Percentiles rank a stretch among this genome's conserved stretches.
Evolutionary conservation across 1,284 basidiomycete species (phyloP).

Genomic region (Jaminaea rosea): DNA sequence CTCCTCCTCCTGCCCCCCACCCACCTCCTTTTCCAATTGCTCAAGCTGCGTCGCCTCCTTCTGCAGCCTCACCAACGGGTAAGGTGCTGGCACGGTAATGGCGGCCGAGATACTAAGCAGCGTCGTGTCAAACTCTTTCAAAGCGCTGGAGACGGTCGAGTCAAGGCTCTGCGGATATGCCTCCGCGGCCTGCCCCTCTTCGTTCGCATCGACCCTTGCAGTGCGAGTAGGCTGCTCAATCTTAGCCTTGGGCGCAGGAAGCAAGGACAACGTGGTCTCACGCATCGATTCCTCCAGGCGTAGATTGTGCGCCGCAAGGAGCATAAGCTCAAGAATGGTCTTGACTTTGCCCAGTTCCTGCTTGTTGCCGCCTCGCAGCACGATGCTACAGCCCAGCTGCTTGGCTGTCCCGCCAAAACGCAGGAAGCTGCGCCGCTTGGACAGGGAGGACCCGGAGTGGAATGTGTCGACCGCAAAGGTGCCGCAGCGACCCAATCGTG

Average conservation of each 20-base stretch:
- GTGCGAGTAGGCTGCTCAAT: too few relatives aligned
- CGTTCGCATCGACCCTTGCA: too few relatives aligned
- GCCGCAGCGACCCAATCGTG: conserved; percentile 79
- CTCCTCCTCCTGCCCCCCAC: too few relatives aligned
- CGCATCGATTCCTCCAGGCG: conserved; percentile 66
- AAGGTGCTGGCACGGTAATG: conserved; percentile 76
- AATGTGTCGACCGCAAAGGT: conserved; percentile 84
- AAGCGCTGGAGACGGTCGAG: background rate
- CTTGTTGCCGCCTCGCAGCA: conserved; percentile 79
- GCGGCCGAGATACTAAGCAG: conserved; percentile 85
- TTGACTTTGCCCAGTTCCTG: conserved; percentile 75
- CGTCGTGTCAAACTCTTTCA: conserved; percentile 48
- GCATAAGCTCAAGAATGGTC: conserved; percentile 80
- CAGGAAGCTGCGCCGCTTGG: conserved; percentile 59
- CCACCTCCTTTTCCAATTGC: too few relatives aligned
- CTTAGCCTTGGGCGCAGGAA: background rate
- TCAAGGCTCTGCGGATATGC: too few relatives aligned
- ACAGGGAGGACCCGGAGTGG: conserved; percentile 82
- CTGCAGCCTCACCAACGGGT: conserved; percentile 74
- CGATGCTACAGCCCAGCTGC: conserved; percentile 86
- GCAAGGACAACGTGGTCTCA: background rate
- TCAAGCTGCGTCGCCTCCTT: conserved; percentile 45
- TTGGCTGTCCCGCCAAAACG: conserved; percentile 82
- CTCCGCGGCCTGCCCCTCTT: too few relatives aligned
- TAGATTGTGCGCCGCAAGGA: conserved; percentile 78